Evolutionary conservation across 2,329 filamentous ascomycete species (phyloP).

Genomic region (Ophiostoma perfectum): DNA sequence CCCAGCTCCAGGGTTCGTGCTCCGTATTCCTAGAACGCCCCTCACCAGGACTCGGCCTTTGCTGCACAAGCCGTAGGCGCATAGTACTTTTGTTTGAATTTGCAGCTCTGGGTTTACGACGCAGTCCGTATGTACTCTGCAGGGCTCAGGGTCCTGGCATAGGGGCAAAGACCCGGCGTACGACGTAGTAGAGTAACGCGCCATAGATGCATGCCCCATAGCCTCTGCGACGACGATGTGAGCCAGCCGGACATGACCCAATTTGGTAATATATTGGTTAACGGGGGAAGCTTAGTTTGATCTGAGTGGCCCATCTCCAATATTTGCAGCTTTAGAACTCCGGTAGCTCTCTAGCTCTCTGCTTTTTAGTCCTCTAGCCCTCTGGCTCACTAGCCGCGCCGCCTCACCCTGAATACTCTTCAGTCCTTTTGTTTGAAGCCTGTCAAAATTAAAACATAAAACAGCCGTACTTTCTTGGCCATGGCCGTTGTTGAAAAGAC

Average conservation of each 20-base stretch:
- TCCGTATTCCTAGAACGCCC: neutral
- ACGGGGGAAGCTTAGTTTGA: neutral
- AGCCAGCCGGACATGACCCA: neutral
- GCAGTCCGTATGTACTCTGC: neutral
- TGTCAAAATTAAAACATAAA: too few species aligned
- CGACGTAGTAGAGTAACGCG: neutral
- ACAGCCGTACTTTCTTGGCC: too few species aligned
- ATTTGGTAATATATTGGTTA: neutral
- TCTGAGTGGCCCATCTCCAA: neutral
- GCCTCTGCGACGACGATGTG: neutral
- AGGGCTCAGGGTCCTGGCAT: neutral
- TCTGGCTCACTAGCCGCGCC: too few species aligned
- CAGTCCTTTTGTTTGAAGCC: too few species aligned
- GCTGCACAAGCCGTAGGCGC: neutral
- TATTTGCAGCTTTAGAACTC: neutral
- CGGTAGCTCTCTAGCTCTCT: too few species aligned
- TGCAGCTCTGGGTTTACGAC: neutral
- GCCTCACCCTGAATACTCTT: too few species aligned
- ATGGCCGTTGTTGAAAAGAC: too few species aligned
- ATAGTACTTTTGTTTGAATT: neutral
- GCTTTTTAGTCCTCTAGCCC: neutral
- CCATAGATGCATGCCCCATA: neutral
- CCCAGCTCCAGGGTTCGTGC: neutral
- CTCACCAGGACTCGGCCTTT: neutral
- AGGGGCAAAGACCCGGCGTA: neutral